Percentiles rank a stretch among this genome's conserved stretches.
These are phyloP conservation scores for Ceratocystiopsis brevicomis DNA, from an alignment of 2,329 filamentous ascomycete genomes.

Conservation along the genomic window DNA sequence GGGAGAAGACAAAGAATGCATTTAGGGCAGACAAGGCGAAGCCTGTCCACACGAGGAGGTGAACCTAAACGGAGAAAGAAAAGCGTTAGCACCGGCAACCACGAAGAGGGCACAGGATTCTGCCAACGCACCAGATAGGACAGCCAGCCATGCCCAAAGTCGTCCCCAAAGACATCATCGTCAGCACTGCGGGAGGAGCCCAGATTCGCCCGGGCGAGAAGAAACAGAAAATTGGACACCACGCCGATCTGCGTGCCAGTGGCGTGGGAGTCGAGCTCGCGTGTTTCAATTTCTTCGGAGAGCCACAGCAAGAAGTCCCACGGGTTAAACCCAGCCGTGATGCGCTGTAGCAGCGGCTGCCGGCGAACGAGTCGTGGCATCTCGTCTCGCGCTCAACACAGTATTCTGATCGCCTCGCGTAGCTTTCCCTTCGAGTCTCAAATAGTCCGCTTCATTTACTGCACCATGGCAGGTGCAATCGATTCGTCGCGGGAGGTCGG, in stretches of 20 bases:
- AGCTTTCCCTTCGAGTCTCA: no score
- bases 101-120: no score
- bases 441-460: no score
- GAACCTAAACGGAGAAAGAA: constrained; percentile 28
- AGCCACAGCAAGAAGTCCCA: constrained; percentile 81
- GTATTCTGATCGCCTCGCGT: no score
- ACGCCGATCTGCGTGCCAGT: constrained; percentile 62
- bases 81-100: background rate
- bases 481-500: no score
- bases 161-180: constrained; percentile 65
- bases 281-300: constrained; percentile 80
- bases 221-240: constrained; percentile 56
- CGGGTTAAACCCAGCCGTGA: constrained; percentile 64
- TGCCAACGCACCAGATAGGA: constrained; percentile 7
- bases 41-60: constrained; percentile 52
- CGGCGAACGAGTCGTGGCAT: constrained; percentile 63
- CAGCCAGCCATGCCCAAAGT: constrained; percentile 7
- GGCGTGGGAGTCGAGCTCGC: constrained; percentile 71
- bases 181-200: constrained; percentile 28
- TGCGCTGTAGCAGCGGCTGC: constrained; percentile 59
- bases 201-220: constrained; percentile 67
- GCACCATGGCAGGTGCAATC: no score
- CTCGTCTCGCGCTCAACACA: no score
- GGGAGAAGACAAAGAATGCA: constrained; percentile 61
- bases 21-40: constrained; percentile 51